Evolutionary conservation across 1,139 yeast species (phyloP).

Genomic region (Yamadazyma siamensis): DNA sequence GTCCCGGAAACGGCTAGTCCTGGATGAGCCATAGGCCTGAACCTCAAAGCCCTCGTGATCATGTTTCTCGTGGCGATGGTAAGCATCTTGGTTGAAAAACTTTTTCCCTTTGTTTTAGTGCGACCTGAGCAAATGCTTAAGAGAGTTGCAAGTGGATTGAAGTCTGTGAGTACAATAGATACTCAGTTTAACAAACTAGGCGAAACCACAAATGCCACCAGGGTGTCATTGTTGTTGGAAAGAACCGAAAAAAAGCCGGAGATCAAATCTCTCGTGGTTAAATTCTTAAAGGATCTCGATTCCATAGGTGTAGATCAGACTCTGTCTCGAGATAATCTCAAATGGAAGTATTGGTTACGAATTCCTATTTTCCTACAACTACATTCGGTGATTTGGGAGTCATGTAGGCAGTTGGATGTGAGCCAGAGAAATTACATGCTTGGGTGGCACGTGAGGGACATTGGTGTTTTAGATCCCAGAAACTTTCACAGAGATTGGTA

Average conservation of each 20-base stretch:
- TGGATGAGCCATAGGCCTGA: constrained; percentile 1
- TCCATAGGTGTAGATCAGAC: constrained; percentile 27
- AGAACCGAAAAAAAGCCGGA: constrained; percentile 29
- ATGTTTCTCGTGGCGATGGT: too few species aligned
- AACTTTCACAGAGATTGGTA: constrained; percentile 28
- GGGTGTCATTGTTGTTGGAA: constrained; percentile 22
- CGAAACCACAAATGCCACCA: constrained; percentile 16
- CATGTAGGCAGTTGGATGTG: constrained; percentile 28
- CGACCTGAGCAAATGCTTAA: constrained; percentile 8
- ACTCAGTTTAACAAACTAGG: constrained; percentile 18
- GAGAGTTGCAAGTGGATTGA: constrained; percentile 23
- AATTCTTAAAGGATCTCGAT: constrained; percentile 32
- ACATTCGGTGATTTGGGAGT: constrained; percentile 41
- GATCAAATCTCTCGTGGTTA: constrained; percentile 26
- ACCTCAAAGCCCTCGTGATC: too few species aligned
- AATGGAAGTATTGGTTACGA: constrained; percentile 18
- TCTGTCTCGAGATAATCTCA: constrained; percentile 6
- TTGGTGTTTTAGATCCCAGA: constrained; percentile 42
- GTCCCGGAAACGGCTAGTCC: not conserved
- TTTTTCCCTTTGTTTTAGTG: constrained; percentile 2
- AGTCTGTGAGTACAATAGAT: constrained; percentile 31
- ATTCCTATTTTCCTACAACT: constrained; percentile 24
- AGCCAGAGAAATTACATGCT: constrained; percentile 32
- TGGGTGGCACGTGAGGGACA: constrained; percentile 19
- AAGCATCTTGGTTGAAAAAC: constrained; percentile 1